phyloP scores from a whole-genome alignment of 805 yeast species.

The Myxozyma monticola region DNA sequence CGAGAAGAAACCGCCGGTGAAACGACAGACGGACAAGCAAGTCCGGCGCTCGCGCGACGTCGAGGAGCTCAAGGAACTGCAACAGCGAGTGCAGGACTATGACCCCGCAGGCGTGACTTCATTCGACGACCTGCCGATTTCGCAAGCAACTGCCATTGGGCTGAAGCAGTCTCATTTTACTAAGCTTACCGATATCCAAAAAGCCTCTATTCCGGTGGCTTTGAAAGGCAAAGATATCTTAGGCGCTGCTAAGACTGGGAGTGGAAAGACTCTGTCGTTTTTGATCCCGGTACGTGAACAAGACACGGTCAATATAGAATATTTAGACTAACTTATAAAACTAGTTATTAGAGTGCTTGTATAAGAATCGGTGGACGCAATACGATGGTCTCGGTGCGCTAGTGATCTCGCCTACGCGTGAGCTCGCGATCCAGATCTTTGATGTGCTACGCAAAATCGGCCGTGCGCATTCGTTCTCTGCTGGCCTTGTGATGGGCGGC shows the following conservation, averaged over 20 bases:
- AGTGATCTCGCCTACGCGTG: slow-evolving; percentile 89
- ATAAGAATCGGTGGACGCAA: slow-evolving; percentile 72
- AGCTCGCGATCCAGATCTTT: slow-evolving; percentile 84
- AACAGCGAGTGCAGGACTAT: slow-evolving; percentile 11
- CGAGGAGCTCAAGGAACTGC: slow-evolving; percentile 13
- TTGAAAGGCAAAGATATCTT: slow-evolving; percentile 76
- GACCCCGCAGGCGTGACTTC: slow-evolving; percentile 11
- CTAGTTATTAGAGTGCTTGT: slow-evolving; percentile 45
- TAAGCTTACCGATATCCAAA: slow-evolving; percentile 82
- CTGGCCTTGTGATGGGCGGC: slow-evolving; percentile 92
- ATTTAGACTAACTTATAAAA: neutral
- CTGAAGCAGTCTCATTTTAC: slow-evolving; percentile 75
- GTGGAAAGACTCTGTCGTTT: slow-evolving; percentile 89
- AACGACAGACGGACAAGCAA: slow-evolving; percentile 8
- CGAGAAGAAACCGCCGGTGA: neutral
- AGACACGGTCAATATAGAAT: neutral
- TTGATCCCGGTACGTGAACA: slow-evolving; percentile 64
- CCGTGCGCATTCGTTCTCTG: slow-evolving; percentile 69
- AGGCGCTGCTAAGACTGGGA: slow-evolving; percentile 88
- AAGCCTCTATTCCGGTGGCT: slow-evolving; percentile 70
- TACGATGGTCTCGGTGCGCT: slow-evolving; percentile 87
- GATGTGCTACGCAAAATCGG: slow-evolving; percentile 86
- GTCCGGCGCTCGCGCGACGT: slow-evolving; percentile 9
- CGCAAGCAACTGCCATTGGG: slow-evolving; percentile 27
- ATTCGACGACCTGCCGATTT: slow-evolving; percentile 32